A percentile compares a stretch with the other conserved stretches of the same genome.
These are phyloP conservation scores for Chytriomyces sp. DNA, from an alignment of 192 early-diverging fungal species.

Conservation along the genomic window DNA sequence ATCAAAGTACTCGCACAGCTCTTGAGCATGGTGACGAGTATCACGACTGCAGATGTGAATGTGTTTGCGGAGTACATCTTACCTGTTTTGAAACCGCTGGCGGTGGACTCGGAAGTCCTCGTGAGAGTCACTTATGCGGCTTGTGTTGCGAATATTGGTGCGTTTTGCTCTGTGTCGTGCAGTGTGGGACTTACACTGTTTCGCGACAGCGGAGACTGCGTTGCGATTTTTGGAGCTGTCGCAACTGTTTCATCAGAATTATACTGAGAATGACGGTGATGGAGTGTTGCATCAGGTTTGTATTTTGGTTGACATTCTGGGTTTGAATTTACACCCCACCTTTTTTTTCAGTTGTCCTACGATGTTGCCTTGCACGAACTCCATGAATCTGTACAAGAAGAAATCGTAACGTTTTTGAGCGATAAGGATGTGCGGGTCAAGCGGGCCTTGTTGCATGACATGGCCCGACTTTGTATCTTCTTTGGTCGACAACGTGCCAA, in stretches of 20 bases:
- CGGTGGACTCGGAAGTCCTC: conserved; percentile 70
- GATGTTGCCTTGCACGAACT: conserved; percentile 74
- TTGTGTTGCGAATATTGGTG: conserved; percentile 68
- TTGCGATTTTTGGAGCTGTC: conserved; percentile 73
- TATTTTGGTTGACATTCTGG: too few relatives aligned
- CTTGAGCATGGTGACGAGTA: conserved; percentile 70
- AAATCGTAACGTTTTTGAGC: conserved; percentile 77
- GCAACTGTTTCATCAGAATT: conserved; percentile 58
- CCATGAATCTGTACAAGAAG: conserved; percentile 79
- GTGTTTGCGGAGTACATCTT: conserved; percentile 92
- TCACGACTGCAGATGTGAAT: conserved; percentile 79
- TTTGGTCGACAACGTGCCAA: conserved; percentile 80
- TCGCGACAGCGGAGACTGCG: conserved; percentile 72
- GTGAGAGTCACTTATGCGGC: conserved; percentile 84
- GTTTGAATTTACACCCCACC: too few relatives aligned
- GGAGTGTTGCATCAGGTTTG: conserved; percentile 38
- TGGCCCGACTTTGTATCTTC: conserved; percentile 79
- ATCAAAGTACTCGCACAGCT: conserved; percentile 70
- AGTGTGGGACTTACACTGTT: neutral
- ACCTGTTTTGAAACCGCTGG: conserved; percentile 70
- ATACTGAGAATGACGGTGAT: conserved; percentile 53
- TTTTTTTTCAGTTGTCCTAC: conserved; percentile 59
- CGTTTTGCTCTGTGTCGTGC: neutral
- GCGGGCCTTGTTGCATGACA: conserved; percentile 79
- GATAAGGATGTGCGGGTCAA: conserved; percentile 82